Base-by-base conservation (phyloP, 257 asterid species). In the Solanum raphanifolium region DNA sequence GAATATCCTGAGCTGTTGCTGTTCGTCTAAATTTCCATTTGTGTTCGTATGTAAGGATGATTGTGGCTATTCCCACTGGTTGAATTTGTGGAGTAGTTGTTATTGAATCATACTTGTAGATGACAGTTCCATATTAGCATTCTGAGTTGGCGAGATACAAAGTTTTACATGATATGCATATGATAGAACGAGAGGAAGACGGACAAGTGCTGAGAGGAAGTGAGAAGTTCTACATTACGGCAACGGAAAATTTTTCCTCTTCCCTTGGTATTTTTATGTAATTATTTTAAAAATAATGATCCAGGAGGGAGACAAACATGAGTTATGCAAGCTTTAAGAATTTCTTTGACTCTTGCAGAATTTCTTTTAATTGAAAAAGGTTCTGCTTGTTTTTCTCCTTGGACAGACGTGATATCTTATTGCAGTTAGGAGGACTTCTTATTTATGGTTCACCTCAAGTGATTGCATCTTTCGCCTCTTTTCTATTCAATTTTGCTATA, bases 1-100 rank as follows among this genome's bases (percentile, higher is more conserved):
- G 98, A 87, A 84, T 95, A 85, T 90, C 98, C 31, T 95, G 91
- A 86, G 25, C 31, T 74, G 15, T 27, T 29, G 39, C 60, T 62
- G 9, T 52, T 34, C 25, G 38, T 35, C 62, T 68, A 41, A 48
- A n/a, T 38, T n/a, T 76, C 21, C 3, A 4, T 32, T 34, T 73
- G 48, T 35, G 43, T 75, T 75, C 7, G 3, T 36, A 21, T 75
- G 34, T 11, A 75, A 75, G 55, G 58, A 75, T 75, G 58, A 12
- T 23, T 38, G 55, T 20, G 31, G 83, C 20, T 35, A 73, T 38
- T 43, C 83, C 55, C 52, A 75, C 34, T 11, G 20, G 27, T 75
- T 36, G 83, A 29, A 43, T 21, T 35, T 75, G 21, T 23, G 48
- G 60, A 29, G 9, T 76, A 38, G 32, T 76, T 76, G 35, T 29